Evolutionary conservation across 495 filamentous ascomycete genomes (phyloP), one percentile per base, ranked within the genome.

Genomic region (Penicilliopsis zonata): DNA sequence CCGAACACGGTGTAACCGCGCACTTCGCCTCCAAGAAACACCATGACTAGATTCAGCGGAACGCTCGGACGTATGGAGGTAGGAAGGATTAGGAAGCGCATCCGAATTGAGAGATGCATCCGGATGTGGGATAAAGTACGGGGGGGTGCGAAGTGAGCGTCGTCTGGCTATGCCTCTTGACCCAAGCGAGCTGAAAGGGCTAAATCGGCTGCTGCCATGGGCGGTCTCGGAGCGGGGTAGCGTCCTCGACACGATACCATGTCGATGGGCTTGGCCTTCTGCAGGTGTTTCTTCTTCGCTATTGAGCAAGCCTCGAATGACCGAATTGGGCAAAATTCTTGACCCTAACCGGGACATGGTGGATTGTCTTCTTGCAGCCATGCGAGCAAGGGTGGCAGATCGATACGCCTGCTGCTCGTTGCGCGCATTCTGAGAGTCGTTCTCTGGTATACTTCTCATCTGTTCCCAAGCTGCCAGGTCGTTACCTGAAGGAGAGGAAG

Each of bases 311-410:
- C 57, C 60, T 15, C 58, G 56, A 9, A 61, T 63, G 9, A 67
- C 57, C 9, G 59, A 60, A 33, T 68, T 60, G n/a, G 66, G 65
- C 14, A 69, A 42, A 15, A 72, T 53, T 35, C 63, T 55, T 7
- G 66, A 67, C 13, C 65, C 62, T 18, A 72, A 37, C 7, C 67
- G 51, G 30, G 67, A 67, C 53, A 72, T 63, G 9, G 61, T 62
- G 8, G 67, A 67, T 34, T 61, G 65, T 31, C 63, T 57, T 38
- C 65, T 57, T 9, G 66, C 60, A 34, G 61, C 45, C 48, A 61
- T 53, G 20, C 60, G 56, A 29, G 59, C 50, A 15, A 61, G 43
- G 4, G 53, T 55, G 18, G 59, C 50, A 8, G 49, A 49, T 15
- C 55, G 56, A 17, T 51, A 45, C 17, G 55, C 58, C 2, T 49